These are phyloP conservation scores for Zhuliangozyma blackwelliae DNA, from an alignment of 1,139 yeast genomes.

Conservation along the genomic window DNA sequence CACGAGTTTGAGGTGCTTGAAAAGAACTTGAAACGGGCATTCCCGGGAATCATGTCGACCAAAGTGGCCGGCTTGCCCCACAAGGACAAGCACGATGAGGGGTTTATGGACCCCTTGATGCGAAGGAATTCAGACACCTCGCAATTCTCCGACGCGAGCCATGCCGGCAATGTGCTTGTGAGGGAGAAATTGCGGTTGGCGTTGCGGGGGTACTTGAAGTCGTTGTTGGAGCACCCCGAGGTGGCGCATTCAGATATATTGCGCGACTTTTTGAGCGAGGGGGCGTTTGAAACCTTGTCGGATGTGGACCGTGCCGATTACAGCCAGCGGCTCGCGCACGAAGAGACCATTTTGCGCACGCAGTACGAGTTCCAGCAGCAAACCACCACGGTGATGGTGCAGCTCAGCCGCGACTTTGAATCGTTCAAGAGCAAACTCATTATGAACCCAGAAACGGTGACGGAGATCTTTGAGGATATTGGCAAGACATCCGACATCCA, in stretches of 20 bases:
- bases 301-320: conserved; percentile 51
- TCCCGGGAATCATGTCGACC: conserved; percentile 71
- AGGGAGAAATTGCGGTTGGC: conserved; percentile 72
- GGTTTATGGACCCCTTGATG: conserved; percentile 9
- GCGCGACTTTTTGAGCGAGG: conserved; percentile 46
- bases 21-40: conserved; percentile 43
- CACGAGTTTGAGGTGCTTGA: conserved; percentile 61
- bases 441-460: conserved; percentile 45
- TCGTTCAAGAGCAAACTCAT: conserved; percentile 51
- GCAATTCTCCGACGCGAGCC: not conserved
- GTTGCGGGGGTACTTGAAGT: conserved; percentile 64
- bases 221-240: conserved; percentile 50
- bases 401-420: conserved; percentile 48
- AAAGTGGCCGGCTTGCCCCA: conserved; percentile 42
- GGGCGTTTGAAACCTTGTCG: conserved; percentile 22
- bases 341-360: conserved; percentile 54
- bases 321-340: conserved; percentile 53
- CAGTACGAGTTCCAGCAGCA: conserved; percentile 72
- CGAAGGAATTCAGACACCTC: not conserved
- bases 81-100: conserved; percentile 45
- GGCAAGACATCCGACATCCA: conserved; percentile 49
- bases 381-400: conserved; percentile 42
- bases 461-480: conserved; percentile 58
- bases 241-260: conserved; percentile 51
- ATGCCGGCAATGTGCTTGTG: conserved; percentile 10